A percentile compares a stretch with the other conserved stretches of the same genome.
phyloP scores from a whole-genome alignment of 2,329 filamentous ascomycete genomes.

The Lachnellula cervina region DNA sequence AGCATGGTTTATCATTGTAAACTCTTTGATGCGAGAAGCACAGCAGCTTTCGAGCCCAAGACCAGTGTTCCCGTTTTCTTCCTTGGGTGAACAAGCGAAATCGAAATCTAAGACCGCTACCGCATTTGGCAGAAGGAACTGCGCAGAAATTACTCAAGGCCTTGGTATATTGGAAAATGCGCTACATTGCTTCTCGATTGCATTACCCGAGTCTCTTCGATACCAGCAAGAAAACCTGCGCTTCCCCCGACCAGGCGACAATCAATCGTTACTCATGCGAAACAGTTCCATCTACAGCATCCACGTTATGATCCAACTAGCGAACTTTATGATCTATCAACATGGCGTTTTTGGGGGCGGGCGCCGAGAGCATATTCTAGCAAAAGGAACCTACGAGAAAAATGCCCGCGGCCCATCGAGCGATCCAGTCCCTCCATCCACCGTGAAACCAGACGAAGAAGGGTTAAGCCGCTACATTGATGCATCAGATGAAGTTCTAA shows the following conservation, averaged over 20 bases:
- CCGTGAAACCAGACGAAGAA: neutral
- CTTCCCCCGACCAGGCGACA: conserved; percentile 17
- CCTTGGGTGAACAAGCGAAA: conserved; percentile 2
- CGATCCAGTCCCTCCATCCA: neutral
- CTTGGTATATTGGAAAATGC: conserved; percentile 21
- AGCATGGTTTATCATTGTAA: conserved; percentile 38
- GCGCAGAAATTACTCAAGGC: no score
- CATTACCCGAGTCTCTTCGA: conserved; percentile 28
- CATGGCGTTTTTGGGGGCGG: conserved; percentile 18
- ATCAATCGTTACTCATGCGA: conserved; percentile 17
- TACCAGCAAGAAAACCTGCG: conserved; percentile 31
- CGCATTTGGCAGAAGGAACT: neutral
- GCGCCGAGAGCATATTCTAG: neutral
- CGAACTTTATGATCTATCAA: conserved; percentile 8
- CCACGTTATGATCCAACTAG: conserved; percentile 8
- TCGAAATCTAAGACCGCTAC: conserved; percentile 7
- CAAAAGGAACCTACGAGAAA: no score
- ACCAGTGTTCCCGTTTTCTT: neutral
- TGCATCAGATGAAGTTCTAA: conserved; percentile 12
- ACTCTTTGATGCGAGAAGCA: conserved; percentile 36
- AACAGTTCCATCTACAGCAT: conserved; percentile 25
- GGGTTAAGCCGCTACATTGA: conserved; percentile 11
- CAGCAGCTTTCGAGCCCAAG: conserved; percentile 29
- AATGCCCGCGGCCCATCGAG: neutral
- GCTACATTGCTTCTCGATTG: conserved; percentile 29